These are phyloP conservation scores for Huntiella abstrusa DNA, from an alignment of 2,329 filamentous ascomycete species.

Conservation along the genomic window DNA sequence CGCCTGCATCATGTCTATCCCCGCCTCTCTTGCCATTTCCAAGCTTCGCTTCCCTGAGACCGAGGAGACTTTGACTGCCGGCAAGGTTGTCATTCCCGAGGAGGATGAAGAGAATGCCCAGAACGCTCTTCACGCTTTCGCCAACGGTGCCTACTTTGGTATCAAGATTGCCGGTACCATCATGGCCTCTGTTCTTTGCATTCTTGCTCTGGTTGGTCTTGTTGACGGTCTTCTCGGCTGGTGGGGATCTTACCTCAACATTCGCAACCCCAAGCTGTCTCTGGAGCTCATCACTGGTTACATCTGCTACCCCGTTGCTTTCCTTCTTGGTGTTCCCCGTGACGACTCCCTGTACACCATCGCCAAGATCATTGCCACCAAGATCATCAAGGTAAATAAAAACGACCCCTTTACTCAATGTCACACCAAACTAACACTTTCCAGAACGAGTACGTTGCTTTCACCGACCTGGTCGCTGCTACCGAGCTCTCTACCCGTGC, in stretches of 20 bases:
- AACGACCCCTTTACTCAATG: not conserved
- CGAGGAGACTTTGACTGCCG: conserved; percentile 69
- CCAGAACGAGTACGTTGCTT: conserved; percentile 63
- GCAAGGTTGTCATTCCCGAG: conserved; percentile 62
- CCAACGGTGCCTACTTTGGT: conserved; percentile 69
- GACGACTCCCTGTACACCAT: conserved; percentile 50
- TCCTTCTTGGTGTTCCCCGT: conserved; percentile 61
- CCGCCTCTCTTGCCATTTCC: conserved; percentile 71
- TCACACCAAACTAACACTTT: not conserved
- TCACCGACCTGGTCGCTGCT: conserved; percentile 37
- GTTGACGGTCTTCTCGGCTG: conserved; percentile 62
- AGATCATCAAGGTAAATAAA: conserved; percentile 46
- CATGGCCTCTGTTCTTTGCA: conserved; percentile 58
- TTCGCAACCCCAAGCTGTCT: conserved; percentile 41
- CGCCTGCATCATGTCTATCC: conserved; percentile 90
- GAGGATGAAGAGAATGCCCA: conserved; percentile 57
- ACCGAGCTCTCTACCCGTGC: conserved; percentile 46
- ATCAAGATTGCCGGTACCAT: conserved; percentile 80
- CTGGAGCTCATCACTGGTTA: conserved; percentile 62
- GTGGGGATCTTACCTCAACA: conserved; percentile 66
- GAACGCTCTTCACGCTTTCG: conserved; percentile 70
- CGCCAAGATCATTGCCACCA: conserved; percentile 60
- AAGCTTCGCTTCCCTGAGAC: conserved; percentile 81
- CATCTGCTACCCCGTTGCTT: conserved; percentile 57
- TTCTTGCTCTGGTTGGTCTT: conserved; percentile 58